Evolutionary conservation across 2,329 filamentous ascomycete species (phyloP), one percentile per base, ranked within the genome.

Genomic region (Fusarium equiseti): DNA sequence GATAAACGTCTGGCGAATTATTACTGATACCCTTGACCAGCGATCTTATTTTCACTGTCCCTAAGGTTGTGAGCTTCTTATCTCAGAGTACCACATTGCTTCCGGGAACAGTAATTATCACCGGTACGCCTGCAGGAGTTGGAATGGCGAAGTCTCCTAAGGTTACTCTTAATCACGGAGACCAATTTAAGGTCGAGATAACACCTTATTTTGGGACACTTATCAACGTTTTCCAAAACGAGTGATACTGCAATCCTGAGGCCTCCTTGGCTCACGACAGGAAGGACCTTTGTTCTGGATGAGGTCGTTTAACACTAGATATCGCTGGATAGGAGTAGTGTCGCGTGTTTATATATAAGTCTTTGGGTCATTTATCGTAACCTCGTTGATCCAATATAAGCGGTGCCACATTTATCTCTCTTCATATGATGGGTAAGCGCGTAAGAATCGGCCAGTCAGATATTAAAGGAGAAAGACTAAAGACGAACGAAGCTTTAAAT

Each of bases 101-200:
- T 5, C 18, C 38, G 15, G 50, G 50, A 8, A 53, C 50, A 5
- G 50, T 53, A 20, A 53, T 53, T 2, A 15, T 53, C 4, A 53
- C 50, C 16, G 50, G 50, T 22, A 53, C 50, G 5, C 50, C 50
- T n/a, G 50, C 50, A 16, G 50, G 50, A 9, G 50, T 53, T n/a
- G 50, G 50, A 31, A 22, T 29, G 40, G 38, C 35, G 10, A 38
- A 26, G 13, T 43, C 38, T 31, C 50, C 50, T 31, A 26, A n/a
- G 20, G 35, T 42, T 18, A 53, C 26, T 13, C 20, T 53, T 8
- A 31, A 43, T 13, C 24, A 42, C 0, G 38, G 26, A 53, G 38
- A 53, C 13, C 35, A 53, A n/a, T 53, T 53, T 13, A 10, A 38
- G 16, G 50, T 53, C 8, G 38, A 53, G 35, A 53, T 53, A 20